phyloP scores from a whole-genome alignment of 805 yeast genomes.

The Candida jianshihensis region DNA sequence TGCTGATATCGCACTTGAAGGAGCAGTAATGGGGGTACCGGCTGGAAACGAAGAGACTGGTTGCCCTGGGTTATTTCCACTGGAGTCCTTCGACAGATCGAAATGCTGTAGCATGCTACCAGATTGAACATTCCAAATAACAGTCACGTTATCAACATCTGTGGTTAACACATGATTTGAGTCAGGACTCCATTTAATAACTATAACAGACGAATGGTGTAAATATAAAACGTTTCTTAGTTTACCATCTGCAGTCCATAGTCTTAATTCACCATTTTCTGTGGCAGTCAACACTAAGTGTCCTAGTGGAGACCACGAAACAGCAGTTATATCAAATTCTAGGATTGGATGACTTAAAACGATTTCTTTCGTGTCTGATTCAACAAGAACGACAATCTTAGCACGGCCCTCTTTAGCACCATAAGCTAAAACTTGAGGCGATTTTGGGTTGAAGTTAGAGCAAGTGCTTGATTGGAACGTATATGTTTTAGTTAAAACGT shows the following conservation, averaged over 20 bases:
- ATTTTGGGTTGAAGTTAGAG: slow-evolving; percentile 51
- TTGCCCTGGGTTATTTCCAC: slow-evolving; percentile 2
- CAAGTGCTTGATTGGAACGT: slow-evolving; percentile 38
- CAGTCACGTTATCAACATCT: slow-evolving; percentile 46
- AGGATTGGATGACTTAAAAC: slow-evolving; percentile 25
- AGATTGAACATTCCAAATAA: slow-evolving; percentile 60
- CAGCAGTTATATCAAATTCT: slow-evolving; percentile 23
- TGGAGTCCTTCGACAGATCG: slow-evolving; percentile 24
- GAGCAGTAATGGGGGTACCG: slow-evolving; percentile 20
- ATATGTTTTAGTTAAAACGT: slow-evolving; percentile 31
- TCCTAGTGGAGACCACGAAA: slow-evolving; percentile 67
- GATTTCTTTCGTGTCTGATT: slow-evolving; percentile 14
- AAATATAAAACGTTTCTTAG: slow-evolving; percentile 47
- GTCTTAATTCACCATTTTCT: slow-evolving; percentile 63
- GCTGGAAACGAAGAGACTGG: slow-evolving; percentile 6
- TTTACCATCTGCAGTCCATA: slow-evolving; percentile 73
- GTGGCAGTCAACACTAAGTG: slow-evolving; percentile 54
- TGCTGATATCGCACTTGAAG: slow-evolving; percentile 9
- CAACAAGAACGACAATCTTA: slow-evolving; percentile 31
- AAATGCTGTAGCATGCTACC: slow-evolving; percentile 44
- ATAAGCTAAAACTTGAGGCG: slow-evolving; percentile 41
- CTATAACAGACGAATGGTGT: slow-evolving; percentile 48
- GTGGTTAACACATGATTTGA: slow-evolving; percentile 50
- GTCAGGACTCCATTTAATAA: slow-evolving; percentile 53
- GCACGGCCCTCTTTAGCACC: slow-evolving; percentile 46